These are phyloP conservation scores for Arthrobotrys conoides DNA, from an alignment of 2,329 filamentous ascomycete genomes.

Conservation along the genomic window DNA sequence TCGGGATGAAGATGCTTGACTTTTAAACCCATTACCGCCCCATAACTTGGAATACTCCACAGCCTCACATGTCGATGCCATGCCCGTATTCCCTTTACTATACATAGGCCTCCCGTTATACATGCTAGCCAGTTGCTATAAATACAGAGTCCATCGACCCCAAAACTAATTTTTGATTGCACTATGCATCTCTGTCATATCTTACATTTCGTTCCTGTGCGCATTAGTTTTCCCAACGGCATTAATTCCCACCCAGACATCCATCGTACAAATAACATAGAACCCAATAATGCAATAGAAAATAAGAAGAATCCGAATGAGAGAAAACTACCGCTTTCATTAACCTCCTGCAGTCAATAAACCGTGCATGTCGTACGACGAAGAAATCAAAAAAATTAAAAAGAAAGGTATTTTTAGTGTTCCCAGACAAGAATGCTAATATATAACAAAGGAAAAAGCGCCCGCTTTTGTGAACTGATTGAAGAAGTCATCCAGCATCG, in stretches of 20 bases:
- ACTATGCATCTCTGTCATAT: conserved; percentile 5
- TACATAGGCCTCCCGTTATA: not conserved
- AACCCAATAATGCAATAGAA: not conserved
- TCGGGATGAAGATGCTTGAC: not conserved
- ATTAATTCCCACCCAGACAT: not conserved
- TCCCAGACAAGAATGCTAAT: conserved; percentile 21
- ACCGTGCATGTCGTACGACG: not conserved
- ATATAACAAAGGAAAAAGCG: conserved; percentile 28
- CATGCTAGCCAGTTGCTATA: not conserved
- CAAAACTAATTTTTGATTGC: not conserved
- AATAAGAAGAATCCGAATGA: not conserved
- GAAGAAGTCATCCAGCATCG: conserved; percentile 5
- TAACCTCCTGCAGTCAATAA: conserved; percentile 4
- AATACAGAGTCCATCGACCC: not conserved
- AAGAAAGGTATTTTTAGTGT: conserved; percentile 24
- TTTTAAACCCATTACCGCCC: not conserved
- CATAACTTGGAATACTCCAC: not conserved
- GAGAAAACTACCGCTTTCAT: not conserved
- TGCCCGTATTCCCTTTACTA: not conserved
- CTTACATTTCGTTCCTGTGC: conserved; percentile 1
- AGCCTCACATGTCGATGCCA: not conserved
- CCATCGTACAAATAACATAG: not conserved
- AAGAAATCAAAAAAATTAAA: not conserved
- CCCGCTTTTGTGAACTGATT: conserved; percentile 18
- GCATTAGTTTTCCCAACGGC: not conserved